Conservation (phyloP, 768 basidiomycete species). For the Xerocomellus amylosporus region DNA sequence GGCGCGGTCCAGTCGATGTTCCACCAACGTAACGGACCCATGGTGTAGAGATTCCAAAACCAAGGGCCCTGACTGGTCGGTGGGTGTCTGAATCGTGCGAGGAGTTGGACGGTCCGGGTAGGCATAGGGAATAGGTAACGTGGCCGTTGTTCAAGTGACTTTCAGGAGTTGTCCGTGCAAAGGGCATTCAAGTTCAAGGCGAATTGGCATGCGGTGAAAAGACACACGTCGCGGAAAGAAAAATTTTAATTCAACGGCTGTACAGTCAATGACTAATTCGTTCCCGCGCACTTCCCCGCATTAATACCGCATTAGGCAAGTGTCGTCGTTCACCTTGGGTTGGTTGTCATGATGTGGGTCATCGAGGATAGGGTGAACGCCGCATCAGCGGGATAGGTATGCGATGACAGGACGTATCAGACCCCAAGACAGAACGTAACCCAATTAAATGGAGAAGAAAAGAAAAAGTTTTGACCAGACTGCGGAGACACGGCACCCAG, state of each 20-base stretch:
- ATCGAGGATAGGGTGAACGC: not conserved
- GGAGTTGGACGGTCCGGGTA: too few relatives aligned
- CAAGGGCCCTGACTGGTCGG: slow-evolving; percentile 65
- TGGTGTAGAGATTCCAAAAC: slow-evolving; percentile 38
- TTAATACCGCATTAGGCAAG: slow-evolving; percentile 16
- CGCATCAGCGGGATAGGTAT: not conserved
- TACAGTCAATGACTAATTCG: slow-evolving; percentile 23
- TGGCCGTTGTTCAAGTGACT: not conserved
- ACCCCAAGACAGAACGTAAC: not conserved
- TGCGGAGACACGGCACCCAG: not conserved
- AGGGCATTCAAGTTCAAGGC: too few relatives aligned
- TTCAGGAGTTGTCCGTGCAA: too few relatives aligned
- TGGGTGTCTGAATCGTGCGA: slow-evolving; percentile 18
- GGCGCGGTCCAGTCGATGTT: slow-evolving; percentile 44
- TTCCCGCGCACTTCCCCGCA: slow-evolving; percentile 16
- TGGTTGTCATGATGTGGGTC: not conserved
- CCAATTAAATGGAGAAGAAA: not conserved
- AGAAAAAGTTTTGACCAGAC: not conserved
- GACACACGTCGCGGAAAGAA: too few relatives aligned
- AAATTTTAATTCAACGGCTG: not conserved
- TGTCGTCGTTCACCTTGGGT: slow-evolving; percentile 19
- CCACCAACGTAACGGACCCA: slow-evolving; percentile 76
- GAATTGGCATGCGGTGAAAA: not conserved
- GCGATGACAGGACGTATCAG: too few relatives aligned
- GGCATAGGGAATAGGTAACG: too few relatives aligned